Conservation (phyloP, 2,329 filamentous ascomycete species). For the Septoria linicola region DNA sequence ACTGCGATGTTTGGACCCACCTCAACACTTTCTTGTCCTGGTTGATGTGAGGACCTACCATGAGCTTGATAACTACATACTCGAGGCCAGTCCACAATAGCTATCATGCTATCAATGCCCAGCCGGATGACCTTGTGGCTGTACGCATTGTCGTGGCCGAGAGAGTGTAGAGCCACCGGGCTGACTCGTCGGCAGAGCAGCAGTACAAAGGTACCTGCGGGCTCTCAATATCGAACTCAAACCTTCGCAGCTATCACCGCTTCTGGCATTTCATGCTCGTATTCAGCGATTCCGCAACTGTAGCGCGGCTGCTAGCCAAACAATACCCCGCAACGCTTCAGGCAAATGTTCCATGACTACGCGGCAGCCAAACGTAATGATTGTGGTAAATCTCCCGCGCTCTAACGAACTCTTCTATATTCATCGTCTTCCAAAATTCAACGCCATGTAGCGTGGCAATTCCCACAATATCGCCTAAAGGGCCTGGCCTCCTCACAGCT, state of each 20-base stretch:
- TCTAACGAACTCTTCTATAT: neutral
- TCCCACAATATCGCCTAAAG: neutral
- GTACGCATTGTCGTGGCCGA: neutral
- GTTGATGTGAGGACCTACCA: neutral
- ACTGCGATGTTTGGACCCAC: neutral
- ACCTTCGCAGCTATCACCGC: constrained; percentile 7
- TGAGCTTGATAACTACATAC: neutral
- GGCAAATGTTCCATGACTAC: neutral
- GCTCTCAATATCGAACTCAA: constrained; percentile 6
- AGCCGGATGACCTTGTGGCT: neutral
- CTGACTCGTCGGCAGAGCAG: constrained; percentile 15
- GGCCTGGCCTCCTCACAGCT: too few species aligned
- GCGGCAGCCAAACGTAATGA: neutral
- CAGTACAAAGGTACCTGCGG: constrained; percentile 16
- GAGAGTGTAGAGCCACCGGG: neutral
- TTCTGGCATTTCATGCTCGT: constrained; percentile 16
- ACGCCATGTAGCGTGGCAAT: neutral
- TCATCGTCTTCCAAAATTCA: neutral
- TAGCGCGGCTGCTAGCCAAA: constrained; percentile 7
- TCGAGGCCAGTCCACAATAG: neutral
- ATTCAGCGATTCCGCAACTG: constrained; percentile 18
- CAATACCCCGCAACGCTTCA: constrained; percentile 4
- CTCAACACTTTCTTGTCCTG: neutral
- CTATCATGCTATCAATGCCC: too few species aligned
- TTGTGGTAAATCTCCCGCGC: neutral